Conservation (phyloP, 139 green algal genomes). For the Haematococcus sp. region DNA sequence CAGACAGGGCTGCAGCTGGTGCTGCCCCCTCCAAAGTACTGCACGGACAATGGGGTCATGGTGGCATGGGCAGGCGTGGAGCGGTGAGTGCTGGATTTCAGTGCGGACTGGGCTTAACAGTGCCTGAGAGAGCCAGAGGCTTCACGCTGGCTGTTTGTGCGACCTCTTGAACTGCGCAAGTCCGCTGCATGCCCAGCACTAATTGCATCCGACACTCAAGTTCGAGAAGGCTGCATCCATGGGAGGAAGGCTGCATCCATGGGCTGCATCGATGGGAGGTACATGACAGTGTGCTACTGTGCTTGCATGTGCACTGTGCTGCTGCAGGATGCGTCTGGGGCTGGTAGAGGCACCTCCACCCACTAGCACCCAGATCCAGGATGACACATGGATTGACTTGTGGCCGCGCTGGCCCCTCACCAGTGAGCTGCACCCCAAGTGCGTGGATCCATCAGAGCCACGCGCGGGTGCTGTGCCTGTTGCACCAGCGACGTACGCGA, state of each 20-base stretch:
- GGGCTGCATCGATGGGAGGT: too few relatives aligned
- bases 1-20: constrained; percentile 33
- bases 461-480: background rate
- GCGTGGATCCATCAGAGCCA: constrained; percentile 5
- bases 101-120: constrained; percentile 6
- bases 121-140: too few relatives aligned
- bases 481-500: background rate
- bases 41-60: constrained; percentile 99
- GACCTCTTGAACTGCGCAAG: background rate
- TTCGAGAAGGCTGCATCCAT: too few relatives aligned
- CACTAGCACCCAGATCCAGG: background rate
- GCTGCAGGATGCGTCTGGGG: constrained; percentile 22
- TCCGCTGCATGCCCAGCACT: background rate
- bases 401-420: constrained; percentile 83
- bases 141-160: constrained; percentile 4
- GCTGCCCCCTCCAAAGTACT: constrained; percentile 76
- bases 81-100: constrained; percentile 35
- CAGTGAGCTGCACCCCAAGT: constrained; percentile 31
- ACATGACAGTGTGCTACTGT: too few relatives aligned
- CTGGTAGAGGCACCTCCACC: constrained; percentile 36
- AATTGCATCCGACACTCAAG: background rate
- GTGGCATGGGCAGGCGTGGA: constrained; percentile 96
- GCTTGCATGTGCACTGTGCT: too few relatives aligned
- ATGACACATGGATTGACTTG: constrained; percentile 78
- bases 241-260: too few relatives aligned